Conservation (phyloP, 495 filamentous ascomycete genomes). For the Lichenothelia convexa region DNA sequence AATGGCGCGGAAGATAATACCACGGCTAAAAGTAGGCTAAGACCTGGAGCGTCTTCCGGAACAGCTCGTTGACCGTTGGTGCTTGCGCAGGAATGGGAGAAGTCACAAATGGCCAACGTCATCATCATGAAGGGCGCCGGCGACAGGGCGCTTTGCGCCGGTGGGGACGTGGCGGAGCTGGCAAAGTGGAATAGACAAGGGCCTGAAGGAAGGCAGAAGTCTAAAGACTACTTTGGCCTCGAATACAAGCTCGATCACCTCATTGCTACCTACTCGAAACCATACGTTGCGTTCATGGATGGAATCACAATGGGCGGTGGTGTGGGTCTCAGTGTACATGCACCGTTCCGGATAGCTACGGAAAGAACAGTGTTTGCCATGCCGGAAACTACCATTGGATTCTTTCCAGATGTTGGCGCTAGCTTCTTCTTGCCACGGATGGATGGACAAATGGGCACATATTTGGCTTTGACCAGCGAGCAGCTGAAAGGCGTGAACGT, state of each 20-base stretch:
- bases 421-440: slow-evolving; percentile 88
- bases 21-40: slow-evolving; percentile 45
- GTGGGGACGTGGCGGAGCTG: slow-evolving; percentile 71
- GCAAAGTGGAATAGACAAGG: slow-evolving; percentile 53
- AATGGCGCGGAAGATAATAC: slow-evolving; percentile 84
- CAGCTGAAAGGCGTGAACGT: slow-evolving; percentile 62
- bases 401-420: slow-evolving; percentile 93
- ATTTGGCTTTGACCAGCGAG: slow-evolving; percentile 77
- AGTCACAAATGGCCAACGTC: slow-evolving; percentile 82
- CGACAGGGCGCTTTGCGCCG: slow-evolving; percentile 75
- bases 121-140: slow-evolving; percentile 83
- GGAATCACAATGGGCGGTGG: slow-evolving; percentile 97
- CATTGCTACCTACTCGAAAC: slow-evolving; percentile 87
- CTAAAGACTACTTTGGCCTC: slow-evolving; percentile 68
- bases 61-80: background rate
- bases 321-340: slow-evolving; percentile 83
- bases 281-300: slow-evolving; percentile 91
- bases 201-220: slow-evolving; percentile 43
- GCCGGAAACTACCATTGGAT: slow-evolving; percentile 95
- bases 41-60: slow-evolving; percentile 6
- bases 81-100: slow-evolving; percentile 63
- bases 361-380: slow-evolving; percentile 91
- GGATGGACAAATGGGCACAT: slow-evolving; percentile 67
- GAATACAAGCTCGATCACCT: slow-evolving; percentile 91
- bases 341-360: slow-evolving; percentile 89